Percentiles rank a stretch among this genome's conserved stretches.
phyloP scores from a whole-genome alignment of 768 basidiomycete species.

The Termitomyces sp. region DNA sequence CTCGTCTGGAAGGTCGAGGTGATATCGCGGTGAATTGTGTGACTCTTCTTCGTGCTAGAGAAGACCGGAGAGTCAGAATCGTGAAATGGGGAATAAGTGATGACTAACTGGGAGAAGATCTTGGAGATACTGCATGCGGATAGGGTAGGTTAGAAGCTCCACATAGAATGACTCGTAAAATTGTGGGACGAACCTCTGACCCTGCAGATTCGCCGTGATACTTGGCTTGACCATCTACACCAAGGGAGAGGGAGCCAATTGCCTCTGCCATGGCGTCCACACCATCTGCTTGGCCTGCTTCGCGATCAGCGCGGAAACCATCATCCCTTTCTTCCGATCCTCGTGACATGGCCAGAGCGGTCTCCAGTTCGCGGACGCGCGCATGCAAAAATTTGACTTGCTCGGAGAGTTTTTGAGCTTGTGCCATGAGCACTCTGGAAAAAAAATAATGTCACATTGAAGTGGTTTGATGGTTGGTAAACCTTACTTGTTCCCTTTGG shows the following conservation, averaged over 20 bases:
- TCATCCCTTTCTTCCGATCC: not conserved
- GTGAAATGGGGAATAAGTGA: not conserved
- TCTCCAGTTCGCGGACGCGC: conserved; percentile 41
- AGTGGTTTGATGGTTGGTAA: not conserved
- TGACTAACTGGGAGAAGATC: conserved; percentile 29
- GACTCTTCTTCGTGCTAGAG: conserved; percentile 17
- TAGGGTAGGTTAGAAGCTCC: not conserved
- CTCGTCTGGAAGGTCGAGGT: conserved; percentile 34
- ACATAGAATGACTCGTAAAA: not conserved
- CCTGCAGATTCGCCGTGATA: conserved; percentile 46
- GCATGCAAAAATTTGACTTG: conserved; percentile 37
- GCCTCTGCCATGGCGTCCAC: conserved; percentile 29
- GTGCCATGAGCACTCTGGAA: conserved; percentile 43
- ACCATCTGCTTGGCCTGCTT: conserved; percentile 13
- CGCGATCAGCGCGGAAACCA: conserved; percentile 5
- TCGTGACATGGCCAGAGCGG: conserved; percentile 26
- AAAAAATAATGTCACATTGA: not conserved
- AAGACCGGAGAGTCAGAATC: not conserved
- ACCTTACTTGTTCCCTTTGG: conserved; percentile 50
- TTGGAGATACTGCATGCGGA: conserved; percentile 28
- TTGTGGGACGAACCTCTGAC: conserved; percentile 34
- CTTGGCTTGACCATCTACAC: conserved; percentile 38
- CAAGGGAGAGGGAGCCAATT: conserved; percentile 45
- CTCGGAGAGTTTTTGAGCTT: conserved; percentile 40
- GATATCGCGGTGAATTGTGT: conserved; percentile 9